A percentile compares a stretch with the other conserved stretches of the same genome.
These are phyloP conservation scores for Nannizzia gypsea DNA, from an alignment of 2,329 filamentous ascomycete species.

Conservation along the genomic window DNA sequence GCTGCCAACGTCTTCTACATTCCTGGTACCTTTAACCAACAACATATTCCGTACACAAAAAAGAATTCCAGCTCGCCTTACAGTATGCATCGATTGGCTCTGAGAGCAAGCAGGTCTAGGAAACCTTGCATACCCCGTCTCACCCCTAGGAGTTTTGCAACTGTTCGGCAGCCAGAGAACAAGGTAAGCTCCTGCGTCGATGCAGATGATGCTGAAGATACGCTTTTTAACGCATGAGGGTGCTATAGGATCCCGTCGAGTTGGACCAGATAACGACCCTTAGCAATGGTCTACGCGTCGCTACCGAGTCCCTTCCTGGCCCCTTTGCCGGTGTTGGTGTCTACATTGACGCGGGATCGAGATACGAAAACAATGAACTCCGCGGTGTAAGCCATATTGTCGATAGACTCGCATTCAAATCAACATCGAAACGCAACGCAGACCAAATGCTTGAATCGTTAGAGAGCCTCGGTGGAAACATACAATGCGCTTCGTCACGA, in stretches of 20 bases:
- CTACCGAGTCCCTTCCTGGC: constrained; percentile 85
- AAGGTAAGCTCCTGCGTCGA: constrained; percentile 26
- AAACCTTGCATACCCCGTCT: constrained; percentile 28
- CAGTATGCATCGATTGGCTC: constrained; percentile 30
- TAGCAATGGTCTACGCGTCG: constrained; percentile 84
- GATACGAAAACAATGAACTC: constrained; percentile 77
- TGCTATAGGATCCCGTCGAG: constrained; percentile 62
- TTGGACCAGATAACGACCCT: constrained; percentile 80
- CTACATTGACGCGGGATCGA: constrained; percentile 88
- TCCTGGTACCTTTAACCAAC: background rate
- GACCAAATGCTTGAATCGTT: constrained; percentile 82
- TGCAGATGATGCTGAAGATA: background rate
- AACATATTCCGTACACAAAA: background rate
- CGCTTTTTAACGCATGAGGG: background rate
- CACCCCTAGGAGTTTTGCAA: constrained; percentile 27
- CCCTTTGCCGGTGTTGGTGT: constrained; percentile 92
- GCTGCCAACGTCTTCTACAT: constrained; percentile 1
- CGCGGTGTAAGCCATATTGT: constrained; percentile 92
- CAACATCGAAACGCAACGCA: constrained; percentile 56
- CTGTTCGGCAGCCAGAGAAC: constrained; percentile 21
- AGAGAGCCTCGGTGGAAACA: constrained; percentile 84
- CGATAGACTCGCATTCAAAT: constrained; percentile 90
- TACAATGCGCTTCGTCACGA: constrained; percentile 89
- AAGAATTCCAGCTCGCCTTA: background rate
- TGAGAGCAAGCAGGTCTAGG: constrained; percentile 30